Evolutionary conservation across 139 green algal species (phyloP).

Genomic region (Picochlorum sp.): DNA sequence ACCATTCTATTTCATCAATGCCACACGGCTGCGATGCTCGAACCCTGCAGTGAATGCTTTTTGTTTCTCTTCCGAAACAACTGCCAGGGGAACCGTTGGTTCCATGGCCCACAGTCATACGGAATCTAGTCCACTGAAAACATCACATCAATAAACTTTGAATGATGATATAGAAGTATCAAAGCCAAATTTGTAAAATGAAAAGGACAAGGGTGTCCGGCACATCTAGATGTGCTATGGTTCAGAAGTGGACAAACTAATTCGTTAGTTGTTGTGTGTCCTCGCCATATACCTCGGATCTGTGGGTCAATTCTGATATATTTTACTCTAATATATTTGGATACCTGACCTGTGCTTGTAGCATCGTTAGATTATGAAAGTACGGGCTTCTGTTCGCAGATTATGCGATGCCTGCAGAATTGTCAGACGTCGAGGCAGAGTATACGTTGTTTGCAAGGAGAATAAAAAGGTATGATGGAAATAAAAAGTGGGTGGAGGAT

Average conservation of each 20-base stretch:
- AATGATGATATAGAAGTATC: too few relatives aligned
- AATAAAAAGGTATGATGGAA: constrained; percentile 36
- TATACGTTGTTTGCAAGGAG: constrained; percentile 54
- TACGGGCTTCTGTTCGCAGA: constrained; percentile 39
- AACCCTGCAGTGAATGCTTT: neutral
- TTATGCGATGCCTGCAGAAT: constrained; percentile 55
- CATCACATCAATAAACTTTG: too few relatives aligned
- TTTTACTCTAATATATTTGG: neutral
- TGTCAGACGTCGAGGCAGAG: constrained; percentile 38
- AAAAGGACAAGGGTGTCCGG: too few relatives aligned
- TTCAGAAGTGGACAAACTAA: too few relatives aligned
- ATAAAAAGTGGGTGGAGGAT: neutral
- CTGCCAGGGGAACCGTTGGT: neutral
- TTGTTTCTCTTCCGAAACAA: too few relatives aligned
- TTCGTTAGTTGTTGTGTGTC: too few relatives aligned
- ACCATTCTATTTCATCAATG: neutral
- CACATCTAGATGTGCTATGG: too few relatives aligned
- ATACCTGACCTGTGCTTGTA: neutral
- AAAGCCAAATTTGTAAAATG: too few relatives aligned
- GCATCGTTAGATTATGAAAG: constrained; percentile 39
- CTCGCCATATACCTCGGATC: too few relatives aligned
- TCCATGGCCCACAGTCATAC: too few relatives aligned
- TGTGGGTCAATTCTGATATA: too few relatives aligned
- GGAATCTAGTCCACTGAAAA: too few relatives aligned
- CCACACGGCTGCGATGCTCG: neutral